phyloP scores from a whole-genome alignment of 345 rosid species.

The Hibiscus tridactylites region DNA sequence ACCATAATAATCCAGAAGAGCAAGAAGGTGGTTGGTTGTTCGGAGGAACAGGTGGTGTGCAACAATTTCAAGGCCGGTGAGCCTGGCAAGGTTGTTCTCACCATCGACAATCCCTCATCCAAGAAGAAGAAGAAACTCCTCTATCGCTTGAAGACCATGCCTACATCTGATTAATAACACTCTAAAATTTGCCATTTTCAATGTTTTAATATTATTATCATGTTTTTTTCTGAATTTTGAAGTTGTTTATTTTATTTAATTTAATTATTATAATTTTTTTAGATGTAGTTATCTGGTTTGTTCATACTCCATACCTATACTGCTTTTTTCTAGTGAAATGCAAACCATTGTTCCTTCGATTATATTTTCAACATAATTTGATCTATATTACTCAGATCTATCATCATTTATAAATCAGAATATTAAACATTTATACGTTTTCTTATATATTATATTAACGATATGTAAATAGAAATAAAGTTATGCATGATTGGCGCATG shows the following conservation, averaged over 20 bases:
- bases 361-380: no score
- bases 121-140: constrained; percentile 17
- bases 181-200: background rate
- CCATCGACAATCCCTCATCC: constrained; percentile 57
- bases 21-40: constrained; percentile 39
- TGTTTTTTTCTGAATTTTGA: background rate
- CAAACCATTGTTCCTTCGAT: background rate
- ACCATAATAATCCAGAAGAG: constrained; percentile 67
- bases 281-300: background rate
- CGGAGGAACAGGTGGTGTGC: constrained; percentile 48
- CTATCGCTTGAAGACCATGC: constrained; percentile 14
- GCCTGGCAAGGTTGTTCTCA: constrained; percentile 68
- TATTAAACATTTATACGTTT: no score
- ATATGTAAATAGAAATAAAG: no score
- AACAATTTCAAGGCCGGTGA: constrained; percentile 55
- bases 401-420: no score
- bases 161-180: constrained; percentile 16
- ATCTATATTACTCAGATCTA: no score
- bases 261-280: background rate
- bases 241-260: background rate
- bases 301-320: background rate
- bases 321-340: background rate
- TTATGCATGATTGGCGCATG: no score
- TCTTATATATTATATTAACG: no score
- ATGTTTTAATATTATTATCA: background rate